Percentiles rank a stretch among this genome's conserved stretches.
Conservation (phyloP, 208 protist species). For the Strigomonas galati region DNA sequence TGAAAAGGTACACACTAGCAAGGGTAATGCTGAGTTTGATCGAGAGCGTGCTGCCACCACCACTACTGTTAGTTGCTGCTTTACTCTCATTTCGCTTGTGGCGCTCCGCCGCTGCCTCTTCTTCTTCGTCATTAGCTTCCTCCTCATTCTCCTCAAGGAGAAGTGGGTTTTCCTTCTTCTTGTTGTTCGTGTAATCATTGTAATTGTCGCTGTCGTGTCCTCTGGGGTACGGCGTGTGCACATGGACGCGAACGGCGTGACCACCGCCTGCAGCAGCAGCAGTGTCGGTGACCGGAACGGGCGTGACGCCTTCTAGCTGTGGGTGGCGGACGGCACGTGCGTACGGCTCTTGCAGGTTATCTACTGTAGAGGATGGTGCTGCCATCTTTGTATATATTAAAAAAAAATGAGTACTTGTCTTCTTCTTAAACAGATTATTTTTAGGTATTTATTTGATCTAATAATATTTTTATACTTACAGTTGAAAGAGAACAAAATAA, state of each 20-base stretch:
- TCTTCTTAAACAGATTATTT: conserved; percentile 3
- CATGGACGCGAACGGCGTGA: neutral
- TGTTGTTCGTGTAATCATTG: conserved; percentile 21
- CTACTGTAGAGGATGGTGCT: neutral
- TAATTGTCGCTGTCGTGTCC: conserved; percentile 14
- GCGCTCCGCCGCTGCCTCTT: neutral
- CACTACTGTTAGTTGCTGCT: neutral
- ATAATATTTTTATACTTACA: neutral
- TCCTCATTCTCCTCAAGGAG: conserved; percentile 25
- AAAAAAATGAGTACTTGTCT: neutral
- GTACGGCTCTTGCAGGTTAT: too few relatives aligned
- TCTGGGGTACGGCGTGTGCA: neutral
- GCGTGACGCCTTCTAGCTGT: too few relatives aligned
- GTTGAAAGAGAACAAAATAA: neutral
- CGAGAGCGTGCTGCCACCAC: conserved; percentile 20
- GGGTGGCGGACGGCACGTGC: too few relatives aligned
- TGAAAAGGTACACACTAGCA: conserved; percentile 38
- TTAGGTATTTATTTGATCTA: neutral
- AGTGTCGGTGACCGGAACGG: too few relatives aligned
- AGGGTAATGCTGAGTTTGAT: conserved; percentile 28
- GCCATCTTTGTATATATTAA: conserved; percentile 7
- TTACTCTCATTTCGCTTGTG: neutral
- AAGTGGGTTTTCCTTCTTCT: conserved; percentile 44
- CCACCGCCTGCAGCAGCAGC: too few relatives aligned
- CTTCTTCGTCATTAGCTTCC: neutral